Percentiles rank a stretch among this genome's conserved stretches.
These are phyloP conservation scores for Sporodiniella umbellata DNA, from an alignment of 371 early-diverging fungal genomes.

Conservation along the genomic window DNA sequence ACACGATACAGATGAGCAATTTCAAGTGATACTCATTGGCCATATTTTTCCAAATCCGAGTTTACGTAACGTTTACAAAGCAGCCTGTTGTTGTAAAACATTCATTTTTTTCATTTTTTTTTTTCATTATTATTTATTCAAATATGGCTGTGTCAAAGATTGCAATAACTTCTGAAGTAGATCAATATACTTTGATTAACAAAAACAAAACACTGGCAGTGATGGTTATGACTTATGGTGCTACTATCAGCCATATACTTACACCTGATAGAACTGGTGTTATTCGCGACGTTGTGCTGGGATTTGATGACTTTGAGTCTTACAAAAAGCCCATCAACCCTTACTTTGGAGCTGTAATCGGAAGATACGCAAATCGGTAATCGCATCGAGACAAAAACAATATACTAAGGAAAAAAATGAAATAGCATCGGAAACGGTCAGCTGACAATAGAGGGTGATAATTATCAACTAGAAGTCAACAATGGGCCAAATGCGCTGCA, in stretches of 20 bases:
- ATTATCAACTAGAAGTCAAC: conserved; percentile 30
- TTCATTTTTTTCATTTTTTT: neutral
- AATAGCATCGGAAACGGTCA: conserved; percentile 39
- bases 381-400: neutral
- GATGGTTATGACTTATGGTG: conserved; percentile 48
- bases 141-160: conserved; percentile 17
- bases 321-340: conserved; percentile 39
- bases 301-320: conserved; percentile 41
- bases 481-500: conserved; percentile 45
- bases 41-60: neutral
- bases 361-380: conserved; percentile 52
- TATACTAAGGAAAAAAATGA: no score
- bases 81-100: neutral
- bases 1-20: neutral
- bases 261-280: conserved; percentile 44
- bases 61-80: neutral
- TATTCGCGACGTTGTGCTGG: conserved; percentile 43
- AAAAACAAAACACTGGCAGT: conserved; percentile 40
- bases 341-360: conserved; percentile 47
- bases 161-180: conserved; percentile 30
- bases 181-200: conserved; percentile 49
- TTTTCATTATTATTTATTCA: neutral
- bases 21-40: neutral
- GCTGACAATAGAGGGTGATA: conserved; percentile 37
- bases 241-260: conserved; percentile 38